Evolutionary conservation across 257 asterid genomes (phyloP), one percentile per base, ranked within the genome.

Genomic region (Craterostigma plantagineum): DNA sequence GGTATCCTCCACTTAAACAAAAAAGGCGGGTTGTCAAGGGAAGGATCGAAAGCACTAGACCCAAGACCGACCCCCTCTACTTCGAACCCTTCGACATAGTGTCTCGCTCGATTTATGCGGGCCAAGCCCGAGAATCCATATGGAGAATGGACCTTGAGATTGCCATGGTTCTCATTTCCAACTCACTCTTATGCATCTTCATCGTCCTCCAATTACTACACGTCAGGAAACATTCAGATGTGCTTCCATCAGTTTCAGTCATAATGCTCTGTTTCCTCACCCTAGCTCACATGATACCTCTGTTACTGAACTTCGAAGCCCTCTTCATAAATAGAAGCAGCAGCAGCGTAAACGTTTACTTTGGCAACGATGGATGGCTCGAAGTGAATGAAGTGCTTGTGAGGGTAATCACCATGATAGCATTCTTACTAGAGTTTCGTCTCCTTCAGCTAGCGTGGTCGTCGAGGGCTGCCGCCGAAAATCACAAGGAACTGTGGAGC

Each of bases 141-240:
- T 81, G 91, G 87, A 73, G 77, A 54, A 78, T 81, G 81, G 96
- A 86, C 72, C 66, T 86, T 56, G 96, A 86, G 71, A 67, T 81
- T 66, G 66, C 87, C 14, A 67, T 81, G 84, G 81, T 86, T 49
- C 71, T 86, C 15, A 48, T 78, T 61, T 77, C 96, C 63, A 75
- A 54, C 62, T 70, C 96, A 0, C 72, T 86, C 48, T 65, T 71
- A 9, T 81, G 96, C 34, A 43, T 77, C 48, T 77, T 75, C 63
- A 56, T 73, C 27, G 73, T 68, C 43, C 62, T 86, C 69, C 97
- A 86, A 70, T 65, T 86, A 42, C 44, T 75, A 60, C 79, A 86
- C 49, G 73, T 67, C 48, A 72, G 55, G 53, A 75, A 65, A 50
- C 65, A 73, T 51, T 71, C 78, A 4, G 56, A 69, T 11, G 63